Conservation (phyloP, 2,329 filamentous ascomycete species). For the Leptographium wingfieldii region DNA sequence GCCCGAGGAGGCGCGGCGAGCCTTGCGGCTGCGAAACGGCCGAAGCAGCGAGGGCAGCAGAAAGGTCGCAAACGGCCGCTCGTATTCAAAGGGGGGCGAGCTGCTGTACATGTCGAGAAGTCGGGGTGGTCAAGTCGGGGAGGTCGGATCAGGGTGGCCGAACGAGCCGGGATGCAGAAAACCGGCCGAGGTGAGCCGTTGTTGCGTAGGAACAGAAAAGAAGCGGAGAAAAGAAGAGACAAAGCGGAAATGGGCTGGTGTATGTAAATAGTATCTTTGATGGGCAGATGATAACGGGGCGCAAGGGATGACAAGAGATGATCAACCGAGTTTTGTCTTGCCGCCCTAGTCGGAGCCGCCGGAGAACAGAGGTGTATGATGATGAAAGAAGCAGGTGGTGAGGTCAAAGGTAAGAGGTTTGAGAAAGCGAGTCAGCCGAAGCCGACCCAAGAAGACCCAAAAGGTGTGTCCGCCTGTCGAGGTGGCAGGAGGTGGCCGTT, state of each 20-base stretch:
- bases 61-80: constrained; percentile 14
- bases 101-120: not conserved
- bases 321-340: not conserved
- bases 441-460: no score
- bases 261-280: not conserved
- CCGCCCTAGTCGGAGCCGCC: not conserved
- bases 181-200: no score
- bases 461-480: not conserved
- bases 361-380: not conserved
- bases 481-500: not conserved
- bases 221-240: no score
- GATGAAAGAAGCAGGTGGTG: not conserved
- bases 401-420: not conserved
- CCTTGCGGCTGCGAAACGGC: constrained; percentile 10
- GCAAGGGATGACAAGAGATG: not conserved
- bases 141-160: not conserved
- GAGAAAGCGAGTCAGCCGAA: not conserved
- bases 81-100: not conserved
- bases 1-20: constrained; percentile 11
- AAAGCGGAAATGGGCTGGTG: not conserved
- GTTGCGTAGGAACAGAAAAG: not conserved
- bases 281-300: not conserved
- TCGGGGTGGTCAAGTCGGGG: not conserved
- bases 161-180: no score
- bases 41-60: constrained; percentile 17